phyloP scores from a whole-genome alignment of 2,329 filamentous ascomycete species.

The Neocatenulostroma microsporum region DNA sequence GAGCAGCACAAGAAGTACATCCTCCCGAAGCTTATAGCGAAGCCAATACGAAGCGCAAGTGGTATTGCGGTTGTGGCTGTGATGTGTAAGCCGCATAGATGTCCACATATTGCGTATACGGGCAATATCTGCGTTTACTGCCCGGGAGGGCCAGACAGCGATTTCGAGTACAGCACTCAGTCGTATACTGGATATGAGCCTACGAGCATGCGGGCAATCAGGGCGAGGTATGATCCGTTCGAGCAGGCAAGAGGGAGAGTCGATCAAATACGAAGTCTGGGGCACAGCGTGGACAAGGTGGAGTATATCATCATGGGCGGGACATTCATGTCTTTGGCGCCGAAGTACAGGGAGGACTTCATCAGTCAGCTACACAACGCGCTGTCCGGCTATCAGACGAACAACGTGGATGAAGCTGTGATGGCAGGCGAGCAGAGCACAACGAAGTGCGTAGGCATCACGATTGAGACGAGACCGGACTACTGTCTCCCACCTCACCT shows the following conservation, averaged over 20 bases:
- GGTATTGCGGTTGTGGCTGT: constrained; percentile 97
- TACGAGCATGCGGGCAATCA: constrained; percentile 95
- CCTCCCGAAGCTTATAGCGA: constrained; percentile 88
- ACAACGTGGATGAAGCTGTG: constrained; percentile 91
- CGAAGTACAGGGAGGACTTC: constrained; percentile 84
- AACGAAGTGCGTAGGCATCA: constrained; percentile 96
- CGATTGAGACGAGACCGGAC: constrained; percentile 93
- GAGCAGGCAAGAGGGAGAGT: constrained; percentile 94
- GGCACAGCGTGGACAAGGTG: constrained; percentile 96
- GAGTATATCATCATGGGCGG: constrained; percentile 99
- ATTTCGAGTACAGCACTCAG: constrained; percentile 98
- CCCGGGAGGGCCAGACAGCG: constrained; percentile 91
- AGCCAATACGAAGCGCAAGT: constrained; percentile 90
- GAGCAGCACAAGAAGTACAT: constrained; percentile 99
- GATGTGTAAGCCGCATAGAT: constrained; percentile 98
- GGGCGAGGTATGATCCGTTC: constrained; percentile 93
- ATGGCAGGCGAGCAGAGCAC: constrained; percentile 93
- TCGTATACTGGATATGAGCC: constrained; percentile 98
- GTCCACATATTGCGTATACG: constrained; percentile 95
- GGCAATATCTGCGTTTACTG: constrained; percentile 99
- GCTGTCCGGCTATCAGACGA: constrained; percentile 88
- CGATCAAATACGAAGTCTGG: constrained; percentile 90
- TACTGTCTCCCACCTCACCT: constrained; percentile 96
- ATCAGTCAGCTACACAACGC: constrained; percentile 96
- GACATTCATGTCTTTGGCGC: constrained; percentile 93